Evolutionary conservation across 208 protist species (phyloP), one percentile per base, ranked within the genome.

Genomic region (Trypanosoma mega): DNA sequence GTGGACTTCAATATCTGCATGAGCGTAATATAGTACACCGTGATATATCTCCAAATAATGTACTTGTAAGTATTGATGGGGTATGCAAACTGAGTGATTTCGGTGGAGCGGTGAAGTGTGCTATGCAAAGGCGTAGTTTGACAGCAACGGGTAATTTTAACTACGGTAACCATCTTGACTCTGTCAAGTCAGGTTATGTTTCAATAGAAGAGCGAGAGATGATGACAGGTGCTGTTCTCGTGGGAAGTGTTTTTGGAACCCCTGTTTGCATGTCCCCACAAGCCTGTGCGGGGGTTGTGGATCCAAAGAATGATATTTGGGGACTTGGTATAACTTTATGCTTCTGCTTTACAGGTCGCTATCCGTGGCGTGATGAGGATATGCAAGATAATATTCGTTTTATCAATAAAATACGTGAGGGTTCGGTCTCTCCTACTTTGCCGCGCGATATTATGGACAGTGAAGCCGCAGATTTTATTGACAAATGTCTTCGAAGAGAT

Each of bases 231-330:
- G 49, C 60, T 0, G 49, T 60, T 4, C 26, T 55, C 26, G 50
- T 57, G 12, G 48, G 54, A 50, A 63, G 43, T 18, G 51, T 50
- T 23, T 80, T 80, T 26, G 87, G 87, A 26, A 92, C 84, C 0
- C 84, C 87, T 2, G 31, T 84, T 18, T 94, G 82, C 58, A 90
- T 94, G 82, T 88, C 87, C 0, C 87, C 87, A 20, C 72, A 94
- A 63, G 84, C 85, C 2, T 89, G 82, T 43, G 41, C 53, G 14
- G 87, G 85, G 20, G 37, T 80, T 18, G 73, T 82, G 44, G 63
- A 87, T 50, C 65, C 63, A 2, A 71, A 74, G 21, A 89, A 80
- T 50, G 87, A 94, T 58, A 72, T 94, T n/a, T 94, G 87, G 87
- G 71, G 64, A 48, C 63, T 94, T 9, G 84, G 87, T 5, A 78